Conservation (phyloP, 2,329 filamentous ascomycete genomes). For the Fusarium sp. region DNA sequence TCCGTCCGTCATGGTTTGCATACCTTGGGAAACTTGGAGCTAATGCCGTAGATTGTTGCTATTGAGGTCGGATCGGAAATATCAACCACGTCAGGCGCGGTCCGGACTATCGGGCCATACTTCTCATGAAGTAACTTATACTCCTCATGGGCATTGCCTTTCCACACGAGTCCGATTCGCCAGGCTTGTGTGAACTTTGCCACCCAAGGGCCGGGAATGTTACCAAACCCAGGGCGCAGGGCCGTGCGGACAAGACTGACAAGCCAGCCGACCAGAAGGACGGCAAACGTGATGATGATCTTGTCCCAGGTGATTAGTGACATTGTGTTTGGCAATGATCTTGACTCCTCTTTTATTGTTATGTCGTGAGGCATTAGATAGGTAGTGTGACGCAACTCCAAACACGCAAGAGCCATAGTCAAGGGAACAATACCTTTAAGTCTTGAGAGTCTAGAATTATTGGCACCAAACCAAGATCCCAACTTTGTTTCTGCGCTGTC, state of each 20-base stretch:
- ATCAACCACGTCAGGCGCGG: neutral
- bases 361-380: neutral
- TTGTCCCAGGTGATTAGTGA: neutral
- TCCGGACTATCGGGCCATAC: neutral
- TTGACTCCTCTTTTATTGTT: neutral
- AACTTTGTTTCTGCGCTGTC: neutral
- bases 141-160: neutral
- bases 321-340: neutral
- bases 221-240: neutral
- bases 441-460: neutral
- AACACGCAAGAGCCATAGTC: neutral
- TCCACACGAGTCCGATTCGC: neutral
- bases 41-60: neutral
- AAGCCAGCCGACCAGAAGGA: neutral
- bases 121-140: neutral
- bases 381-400: no score
- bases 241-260: neutral
- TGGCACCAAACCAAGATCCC: neutral
- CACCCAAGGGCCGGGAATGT: neutral
- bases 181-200: neutral
- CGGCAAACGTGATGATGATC: neutral
- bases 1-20: neutral
- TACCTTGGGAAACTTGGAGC: neutral
- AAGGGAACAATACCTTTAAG: neutral
- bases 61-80: neutral